Base-by-base conservation (phyloP, 176 grass and related monocot species). In the Phyllostachys edulis region DNA sequence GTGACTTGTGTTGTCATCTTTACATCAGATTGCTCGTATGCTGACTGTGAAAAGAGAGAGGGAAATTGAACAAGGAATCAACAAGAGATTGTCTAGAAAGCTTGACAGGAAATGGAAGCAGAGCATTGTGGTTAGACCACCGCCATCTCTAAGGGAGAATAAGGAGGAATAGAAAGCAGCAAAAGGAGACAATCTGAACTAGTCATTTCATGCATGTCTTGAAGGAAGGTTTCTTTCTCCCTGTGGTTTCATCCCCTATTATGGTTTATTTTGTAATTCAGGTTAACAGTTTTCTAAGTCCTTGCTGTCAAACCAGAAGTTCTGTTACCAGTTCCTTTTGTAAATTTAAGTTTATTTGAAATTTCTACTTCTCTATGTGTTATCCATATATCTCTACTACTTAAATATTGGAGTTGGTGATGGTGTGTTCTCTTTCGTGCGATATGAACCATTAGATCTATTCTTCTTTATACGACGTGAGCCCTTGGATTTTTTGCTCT, bases 41-140 rank as follows among this genome's bases (percentile, higher is more conserved):
- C 71, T 99, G 62, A 96, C 91, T n/a, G 97, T 96, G 71, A 94
- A 96, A 87, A 96, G 91, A 92, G 97, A 96, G 76, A 77, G 97
- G 71, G 97, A 96, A 77, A 83, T 96, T 34, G 91, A 94, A 89
- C 88, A 96, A 87, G 91, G 93, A 81, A 99, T 99, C 69, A 90
- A 90, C 81, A 96, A 99, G 85, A 96, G 97, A 91, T 70, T 91
- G 51, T 96, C 93, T 29, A 94, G 97, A 87, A 94, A 99, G 81
- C 91, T 96, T 79, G 93, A 94, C 84, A 94, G 85, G 90, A 92
- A 99, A 99, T 99, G 97, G 93, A 99, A 99, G 71, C 90, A 76
- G 75, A 90, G 90, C 56, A 96, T 96, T 71, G 91, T 92, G 49
- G 91, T 95, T 16, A 88, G 93, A 62, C 97, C 97, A 67, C 93